phyloP scores from a whole-genome alignment of 2,329 filamentous ascomycete genomes.

The Emmonsia crescens region DNA sequence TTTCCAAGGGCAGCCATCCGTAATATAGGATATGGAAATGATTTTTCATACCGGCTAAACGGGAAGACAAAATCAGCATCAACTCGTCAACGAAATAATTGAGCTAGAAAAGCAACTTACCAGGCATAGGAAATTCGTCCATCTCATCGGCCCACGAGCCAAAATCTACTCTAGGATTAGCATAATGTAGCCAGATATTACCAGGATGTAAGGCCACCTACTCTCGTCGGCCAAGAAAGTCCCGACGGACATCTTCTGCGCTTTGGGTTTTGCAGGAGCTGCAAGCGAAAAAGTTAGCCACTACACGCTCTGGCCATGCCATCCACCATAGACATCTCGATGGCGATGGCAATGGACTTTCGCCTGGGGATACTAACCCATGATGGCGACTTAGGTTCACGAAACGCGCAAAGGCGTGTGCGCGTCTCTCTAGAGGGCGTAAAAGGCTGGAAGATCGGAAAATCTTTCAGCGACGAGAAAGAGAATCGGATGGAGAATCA shows the following conservation, averaged over 20 bases:
- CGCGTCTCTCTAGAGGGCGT: conserved; percentile 28
- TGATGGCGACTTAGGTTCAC: conserved; percentile 45
- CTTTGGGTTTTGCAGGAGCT: conserved; percentile 90
- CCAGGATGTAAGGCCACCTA: conserved; percentile 41
- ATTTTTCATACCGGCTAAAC: conserved; percentile 6
- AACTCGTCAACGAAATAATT: conserved; percentile 4
- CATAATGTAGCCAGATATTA: conserved; percentile 11
- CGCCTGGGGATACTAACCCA: conserved; percentile 35
- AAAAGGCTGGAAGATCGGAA: conserved; percentile 17
- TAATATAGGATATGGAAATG: neutral
- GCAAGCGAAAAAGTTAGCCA: conserved; percentile 17
- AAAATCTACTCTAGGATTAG: conserved; percentile 43
- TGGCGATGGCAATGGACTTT: neutral
- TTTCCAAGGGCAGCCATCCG: neutral
- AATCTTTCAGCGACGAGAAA: conserved; percentile 14
- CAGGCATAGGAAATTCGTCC: conserved; percentile 66
- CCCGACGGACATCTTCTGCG: conserved; percentile 94
- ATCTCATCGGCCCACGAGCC: conserved; percentile 99
- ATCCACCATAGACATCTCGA: neutral
- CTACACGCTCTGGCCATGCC: conserved; percentile 1
- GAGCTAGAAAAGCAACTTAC: conserved; percentile 42
- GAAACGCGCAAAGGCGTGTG: conserved; percentile 29
- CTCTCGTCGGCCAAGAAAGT: conserved; percentile 88
- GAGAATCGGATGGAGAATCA: conserved; percentile 15
- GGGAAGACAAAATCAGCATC: conserved; percentile 14